These are phyloP conservation scores for Colletotrichum higginsianum DNA, from an alignment of 2,329 filamentous ascomycete genomes.

Conservation along the genomic window DNA sequence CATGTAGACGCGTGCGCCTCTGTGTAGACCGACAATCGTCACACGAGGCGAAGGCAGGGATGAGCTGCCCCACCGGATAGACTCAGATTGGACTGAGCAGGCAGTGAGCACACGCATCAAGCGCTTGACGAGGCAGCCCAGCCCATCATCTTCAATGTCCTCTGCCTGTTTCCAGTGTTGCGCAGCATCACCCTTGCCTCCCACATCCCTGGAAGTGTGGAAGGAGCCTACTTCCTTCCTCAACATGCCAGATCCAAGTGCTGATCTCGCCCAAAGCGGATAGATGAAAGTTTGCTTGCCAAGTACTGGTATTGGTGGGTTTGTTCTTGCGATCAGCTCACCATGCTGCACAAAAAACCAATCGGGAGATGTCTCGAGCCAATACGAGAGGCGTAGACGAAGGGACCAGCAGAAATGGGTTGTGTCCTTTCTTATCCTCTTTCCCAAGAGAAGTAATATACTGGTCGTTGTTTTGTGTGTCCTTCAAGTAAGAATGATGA, in stretches of 20 bases:
- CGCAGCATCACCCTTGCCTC: constrained; percentile 3
- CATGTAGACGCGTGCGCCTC: neutral
- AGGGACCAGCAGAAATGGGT: neutral
- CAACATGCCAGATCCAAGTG: constrained; percentile 5
- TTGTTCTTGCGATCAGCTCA: constrained; percentile 27
- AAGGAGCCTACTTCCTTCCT: neutral
- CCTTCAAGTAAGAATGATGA: too few relatives aligned
- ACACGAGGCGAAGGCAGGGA: constrained; percentile 11
- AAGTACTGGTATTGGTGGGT: constrained; percentile 27
- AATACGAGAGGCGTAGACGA: constrained; percentile 20
- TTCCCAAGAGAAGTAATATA: too few relatives aligned
- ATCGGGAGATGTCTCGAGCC: neutral
- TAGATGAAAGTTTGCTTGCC: constrained; percentile 28
- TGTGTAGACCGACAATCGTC: neutral
- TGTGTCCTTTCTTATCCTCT: too few relatives aligned
- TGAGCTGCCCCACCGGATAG: constrained; percentile 1
- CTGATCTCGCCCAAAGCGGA: constrained; percentile 22
- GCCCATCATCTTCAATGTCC: constrained; percentile 1
- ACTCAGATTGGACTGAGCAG: neutral
- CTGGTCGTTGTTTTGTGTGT: too few relatives aligned
- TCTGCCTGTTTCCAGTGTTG: neutral
- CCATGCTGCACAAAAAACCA: neutral
- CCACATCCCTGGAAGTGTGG: constrained; percentile 6
- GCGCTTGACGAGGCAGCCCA: constrained; percentile 3
- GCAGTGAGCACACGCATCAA: neutral